Conservation (phyloP, 2,329 filamentous ascomycete species). For the Colletotrichum lini region DNA sequence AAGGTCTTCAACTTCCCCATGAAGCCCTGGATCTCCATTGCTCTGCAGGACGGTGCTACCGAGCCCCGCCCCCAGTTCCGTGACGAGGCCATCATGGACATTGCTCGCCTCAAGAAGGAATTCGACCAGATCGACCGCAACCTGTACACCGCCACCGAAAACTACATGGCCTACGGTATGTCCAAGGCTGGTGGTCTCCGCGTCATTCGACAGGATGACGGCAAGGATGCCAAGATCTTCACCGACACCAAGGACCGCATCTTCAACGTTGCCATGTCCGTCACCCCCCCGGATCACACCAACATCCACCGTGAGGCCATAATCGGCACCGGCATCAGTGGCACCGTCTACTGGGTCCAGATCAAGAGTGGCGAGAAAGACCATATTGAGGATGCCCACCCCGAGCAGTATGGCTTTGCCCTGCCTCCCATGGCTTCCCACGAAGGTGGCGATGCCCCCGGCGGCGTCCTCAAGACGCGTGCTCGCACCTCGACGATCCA, state of each 20-base stretch:
- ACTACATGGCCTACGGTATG: constrained; percentile 95
- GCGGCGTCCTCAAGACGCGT: constrained; percentile 94
- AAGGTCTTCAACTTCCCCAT: constrained; percentile 96
- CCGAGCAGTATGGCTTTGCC: constrained; percentile 89
- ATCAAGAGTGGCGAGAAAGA: constrained; percentile 84
- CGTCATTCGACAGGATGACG: constrained; percentile 94
- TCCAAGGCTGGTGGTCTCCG: constrained; percentile 93
- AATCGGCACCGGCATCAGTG: constrained; percentile 93
- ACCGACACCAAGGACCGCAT: constrained; percentile 92
- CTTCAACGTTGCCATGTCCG: constrained; percentile 91
- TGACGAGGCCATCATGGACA: constrained; percentile 88
- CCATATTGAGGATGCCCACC: constrained; percentile 81
- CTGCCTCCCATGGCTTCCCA: constrained; percentile 88
- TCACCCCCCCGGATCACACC: constrained; percentile 70
- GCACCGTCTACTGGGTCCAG: constrained; percentile 95
- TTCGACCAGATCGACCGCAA: constrained; percentile 98
- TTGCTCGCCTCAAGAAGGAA: constrained; percentile 95
- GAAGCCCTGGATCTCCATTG: constrained; percentile 94
- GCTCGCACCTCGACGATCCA: constrained; percentile 91
- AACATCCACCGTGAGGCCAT: constrained; percentile 81
- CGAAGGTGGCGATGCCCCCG: constrained; percentile 92
- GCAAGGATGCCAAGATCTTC: constrained; percentile 92
- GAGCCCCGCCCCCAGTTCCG: constrained; percentile 76
- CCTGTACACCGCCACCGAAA: constrained; percentile 88
- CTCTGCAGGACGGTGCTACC: constrained; percentile 72